Evolutionary conservation across 2,329 filamentous ascomycete genomes (phyloP).

Genomic region (Fusarium oxysporum): DNA sequence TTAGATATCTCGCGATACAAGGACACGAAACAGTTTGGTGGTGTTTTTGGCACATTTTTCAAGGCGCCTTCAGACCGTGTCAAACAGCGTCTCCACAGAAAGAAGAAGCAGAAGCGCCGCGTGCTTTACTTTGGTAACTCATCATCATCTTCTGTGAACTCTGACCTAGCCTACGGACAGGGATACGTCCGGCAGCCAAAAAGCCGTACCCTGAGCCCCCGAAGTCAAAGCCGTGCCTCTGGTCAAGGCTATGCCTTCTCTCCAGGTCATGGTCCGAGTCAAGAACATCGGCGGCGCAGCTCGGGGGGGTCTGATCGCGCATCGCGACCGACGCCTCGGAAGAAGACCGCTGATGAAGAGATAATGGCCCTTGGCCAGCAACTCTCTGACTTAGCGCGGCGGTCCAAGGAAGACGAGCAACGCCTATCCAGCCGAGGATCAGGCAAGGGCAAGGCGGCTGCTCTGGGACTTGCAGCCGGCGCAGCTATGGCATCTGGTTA

Average conservation of each 20-base stretch:
- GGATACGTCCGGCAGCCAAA: conserved; percentile 63
- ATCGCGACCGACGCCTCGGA: conserved; percentile 32
- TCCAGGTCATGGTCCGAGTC: conserved; percentile 18
- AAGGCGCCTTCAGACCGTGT: conserved; percentile 65
- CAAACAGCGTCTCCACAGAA: conserved; percentile 53
- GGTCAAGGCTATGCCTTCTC: conserved; percentile 24
- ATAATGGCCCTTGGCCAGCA: conserved; percentile 67
- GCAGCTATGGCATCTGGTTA: conserved; percentile 55
- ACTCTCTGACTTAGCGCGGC: conserved; percentile 64
- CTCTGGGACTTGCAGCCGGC: conserved; percentile 46
- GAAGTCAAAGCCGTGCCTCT: conserved; percentile 39
- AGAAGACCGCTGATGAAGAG: conserved; percentile 65
- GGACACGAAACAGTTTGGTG: conserved; percentile 59
- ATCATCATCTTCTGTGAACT: conserved; percentile 75
- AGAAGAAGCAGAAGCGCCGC: conserved; percentile 61
- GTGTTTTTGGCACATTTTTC: conserved; percentile 73
- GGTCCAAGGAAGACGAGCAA: conserved; percentile 63
- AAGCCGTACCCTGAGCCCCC: conserved; percentile 46
- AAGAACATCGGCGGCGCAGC: conserved; percentile 35
- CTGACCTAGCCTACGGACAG: conserved; percentile 74
- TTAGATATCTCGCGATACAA: conserved; percentile 73
- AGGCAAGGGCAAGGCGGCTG: conserved; percentile 40
- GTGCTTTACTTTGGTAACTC: conserved; percentile 71
- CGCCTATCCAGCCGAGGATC: conserved; percentile 52
- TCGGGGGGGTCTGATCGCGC: conserved; percentile 32